Evolutionary conservation across 179 eudicot species (phyloP).

Genomic region (Camellia oleifera): DNA sequence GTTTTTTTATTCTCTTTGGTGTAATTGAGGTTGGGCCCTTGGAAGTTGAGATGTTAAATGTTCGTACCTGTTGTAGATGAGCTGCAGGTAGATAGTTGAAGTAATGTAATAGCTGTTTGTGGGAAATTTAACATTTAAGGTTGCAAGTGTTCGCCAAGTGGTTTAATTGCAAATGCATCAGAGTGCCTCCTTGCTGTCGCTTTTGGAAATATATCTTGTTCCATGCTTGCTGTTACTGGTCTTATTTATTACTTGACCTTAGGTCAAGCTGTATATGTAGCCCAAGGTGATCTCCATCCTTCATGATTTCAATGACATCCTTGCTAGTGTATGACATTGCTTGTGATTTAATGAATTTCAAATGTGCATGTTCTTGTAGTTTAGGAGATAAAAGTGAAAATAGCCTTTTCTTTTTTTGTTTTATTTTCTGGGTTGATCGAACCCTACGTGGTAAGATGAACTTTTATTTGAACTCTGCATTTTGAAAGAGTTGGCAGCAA

Average conservation of each 20-base stretch:
- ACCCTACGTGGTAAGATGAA: too few relatives aligned
- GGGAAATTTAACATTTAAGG: neutral
- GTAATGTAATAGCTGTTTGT: neutral
- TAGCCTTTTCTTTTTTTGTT: too few relatives aligned
- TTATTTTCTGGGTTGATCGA: too few relatives aligned
- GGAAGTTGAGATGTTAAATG: slow-evolving; percentile 10
- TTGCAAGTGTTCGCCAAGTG: neutral
- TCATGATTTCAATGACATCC: too few relatives aligned
- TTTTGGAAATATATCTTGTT: neutral
- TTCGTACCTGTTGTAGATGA: slow-evolving; percentile 18
- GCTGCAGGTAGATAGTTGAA: neutral
- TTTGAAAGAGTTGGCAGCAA: too few relatives aligned
- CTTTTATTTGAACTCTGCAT: too few relatives aligned
- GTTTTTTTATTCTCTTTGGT: neutral
- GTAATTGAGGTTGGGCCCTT: neutral
- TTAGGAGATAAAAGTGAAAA: too few relatives aligned
- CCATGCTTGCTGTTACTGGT: neutral
- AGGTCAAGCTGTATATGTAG: neutral
- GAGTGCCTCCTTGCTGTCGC: too few relatives aligned
- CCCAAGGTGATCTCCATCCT: neutral
- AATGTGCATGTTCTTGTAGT: too few relatives aligned
- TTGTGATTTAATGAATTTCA: too few relatives aligned
- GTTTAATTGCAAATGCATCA: neutral
- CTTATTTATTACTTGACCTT: neutral
- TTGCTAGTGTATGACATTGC: too few relatives aligned